A percentile compares a stretch with the other conserved stretches of the same genome.
Conservation (phyloP, 192 early-diverging fungal species). For the Ambispora gerdemannii region DNA sequence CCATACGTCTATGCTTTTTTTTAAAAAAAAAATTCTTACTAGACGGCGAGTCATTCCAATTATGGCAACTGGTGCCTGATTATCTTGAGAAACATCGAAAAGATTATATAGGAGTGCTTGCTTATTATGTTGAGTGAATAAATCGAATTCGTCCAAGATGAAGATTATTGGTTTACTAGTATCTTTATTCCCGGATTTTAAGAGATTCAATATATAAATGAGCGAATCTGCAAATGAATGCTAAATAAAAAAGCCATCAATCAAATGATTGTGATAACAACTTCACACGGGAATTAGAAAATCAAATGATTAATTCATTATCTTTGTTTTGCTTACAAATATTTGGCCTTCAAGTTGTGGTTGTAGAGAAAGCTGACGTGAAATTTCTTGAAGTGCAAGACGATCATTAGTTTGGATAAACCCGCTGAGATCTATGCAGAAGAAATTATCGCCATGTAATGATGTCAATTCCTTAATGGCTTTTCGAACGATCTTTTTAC, state of each 20-base stretch:
- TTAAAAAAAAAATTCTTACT: constrained; percentile 34
- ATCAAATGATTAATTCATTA: not conserved
- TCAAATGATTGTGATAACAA: constrained; percentile 33
- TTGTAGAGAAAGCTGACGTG: constrained; percentile 67
- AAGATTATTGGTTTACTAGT: constrained; percentile 71
- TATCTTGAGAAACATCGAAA: constrained; percentile 85
- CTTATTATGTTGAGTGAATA: constrained; percentile 88
- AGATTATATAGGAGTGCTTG: constrained; percentile 92
- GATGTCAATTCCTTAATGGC: constrained; percentile 39
- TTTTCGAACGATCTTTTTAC: constrained; percentile 39
- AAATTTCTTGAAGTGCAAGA: constrained; percentile 78
- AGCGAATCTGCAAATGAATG: constrained; percentile 73
- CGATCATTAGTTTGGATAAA: constrained; percentile 78
- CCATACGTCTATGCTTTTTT: not conserved
- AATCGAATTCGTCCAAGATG: constrained; percentile 91
- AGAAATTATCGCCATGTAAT: constrained; percentile 49
- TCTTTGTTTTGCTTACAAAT: constrained; percentile 31
- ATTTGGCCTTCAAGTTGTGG: constrained; percentile 51
- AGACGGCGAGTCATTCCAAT: constrained; percentile 79
- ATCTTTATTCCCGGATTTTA: constrained; percentile 52
- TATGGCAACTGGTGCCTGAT: constrained; percentile 80
- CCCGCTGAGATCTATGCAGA: constrained; percentile 71
- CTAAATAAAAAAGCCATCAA: constrained; percentile 42
- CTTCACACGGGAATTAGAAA: constrained; percentile 21
- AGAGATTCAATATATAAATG: constrained; percentile 56